Conservation (phyloP, 106 monocot species). For the Acorus gramineus region DNA sequence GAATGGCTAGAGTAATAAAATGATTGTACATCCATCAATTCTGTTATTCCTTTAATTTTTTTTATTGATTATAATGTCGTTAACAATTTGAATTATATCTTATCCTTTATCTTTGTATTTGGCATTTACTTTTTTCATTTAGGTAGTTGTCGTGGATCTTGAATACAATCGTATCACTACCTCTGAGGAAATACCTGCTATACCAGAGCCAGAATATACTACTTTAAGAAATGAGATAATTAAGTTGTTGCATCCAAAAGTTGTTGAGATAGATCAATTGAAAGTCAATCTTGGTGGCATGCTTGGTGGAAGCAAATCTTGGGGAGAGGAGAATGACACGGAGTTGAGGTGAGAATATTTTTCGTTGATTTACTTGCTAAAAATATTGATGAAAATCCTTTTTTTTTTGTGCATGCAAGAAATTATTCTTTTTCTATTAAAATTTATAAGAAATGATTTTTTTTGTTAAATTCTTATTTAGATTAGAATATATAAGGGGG, state of each 20-base stretch:
- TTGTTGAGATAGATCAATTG: constrained; percentile 83
- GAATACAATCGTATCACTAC: constrained; percentile 77
- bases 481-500: too few species aligned
- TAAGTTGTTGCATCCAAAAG: constrained; percentile 73
- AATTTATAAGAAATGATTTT: too few species aligned
- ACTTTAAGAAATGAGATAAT: constrained; percentile 67
- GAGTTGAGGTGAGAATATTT: constrained; percentile 61
- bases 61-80: neutral
- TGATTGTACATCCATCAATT: too few species aligned
- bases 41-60: too few species aligned
- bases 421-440: too few species aligned
- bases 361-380: too few species aligned
- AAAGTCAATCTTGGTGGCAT: constrained; percentile 56
- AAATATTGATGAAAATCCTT: too few species aligned
- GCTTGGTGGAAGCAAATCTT: constrained; percentile 35
- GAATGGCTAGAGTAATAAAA: too few species aligned
- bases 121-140: constrained; percentile 14
- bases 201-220: constrained; percentile 74
- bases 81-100: neutral
- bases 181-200: constrained; percentile 82
- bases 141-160: constrained; percentile 98
- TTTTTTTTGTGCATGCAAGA: too few species aligned
- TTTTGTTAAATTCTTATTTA: too few species aligned
- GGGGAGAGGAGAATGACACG: constrained; percentile 80
- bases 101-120: neutral